Percentiles rank a stretch among this genome's conserved stretches.
Conservation (phyloP, 2,329 filamentous ascomycete genomes). For the Fonsecaea multimorphosa region DNA sequence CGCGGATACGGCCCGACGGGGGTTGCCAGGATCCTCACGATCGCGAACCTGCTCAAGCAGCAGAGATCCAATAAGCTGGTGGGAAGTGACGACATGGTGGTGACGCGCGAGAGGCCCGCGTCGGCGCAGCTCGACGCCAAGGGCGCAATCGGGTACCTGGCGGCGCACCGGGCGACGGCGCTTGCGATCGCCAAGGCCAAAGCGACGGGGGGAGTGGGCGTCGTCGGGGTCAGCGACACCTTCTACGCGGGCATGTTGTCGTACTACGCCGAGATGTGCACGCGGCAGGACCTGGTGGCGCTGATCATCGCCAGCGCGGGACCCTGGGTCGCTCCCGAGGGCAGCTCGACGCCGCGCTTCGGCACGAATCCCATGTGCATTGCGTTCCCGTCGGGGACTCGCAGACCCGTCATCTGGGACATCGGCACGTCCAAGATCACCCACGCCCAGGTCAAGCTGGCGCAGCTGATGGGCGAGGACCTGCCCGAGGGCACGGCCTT, state of each 20-base stretch:
- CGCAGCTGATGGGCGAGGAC: conserved; percentile 5
- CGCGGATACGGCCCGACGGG: conserved; percentile 9
- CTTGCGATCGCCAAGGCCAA: conserved; percentile 27
- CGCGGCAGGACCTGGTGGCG: conserved; percentile 16
- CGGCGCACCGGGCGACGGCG: conserved; percentile 19
- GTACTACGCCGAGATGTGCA: conserved; percentile 28
- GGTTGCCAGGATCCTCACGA: conserved; percentile 18
- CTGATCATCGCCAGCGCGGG: conserved; percentile 18
- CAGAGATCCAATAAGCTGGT: conserved; percentile 6
- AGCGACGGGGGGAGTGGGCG: conserved; percentile 7
- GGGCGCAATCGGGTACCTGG: conserved; percentile 22
- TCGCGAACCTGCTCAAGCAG: conserved; percentile 11
- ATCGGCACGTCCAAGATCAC: conserved; percentile 30
- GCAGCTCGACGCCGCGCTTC: conserved; percentile 11
- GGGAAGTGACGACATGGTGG: not conserved
- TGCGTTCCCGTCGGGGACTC: conserved; percentile 5
- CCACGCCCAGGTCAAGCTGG: conserved; percentile 25
- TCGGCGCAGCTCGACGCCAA: conserved; percentile 24
- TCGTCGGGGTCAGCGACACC: conserved; percentile 19
- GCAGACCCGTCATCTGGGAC: conserved; percentile 26
- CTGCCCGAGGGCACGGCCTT: conserved; percentile 20
- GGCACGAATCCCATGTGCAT: conserved; percentile 30
- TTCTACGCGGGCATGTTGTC: conserved; percentile 28
- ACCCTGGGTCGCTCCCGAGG: conserved; percentile 28
- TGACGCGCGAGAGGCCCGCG: conserved; percentile 11